Evolutionary conservation across 306 rosid species (phyloP).

Genomic region (Prunus armeniaca): DNA sequence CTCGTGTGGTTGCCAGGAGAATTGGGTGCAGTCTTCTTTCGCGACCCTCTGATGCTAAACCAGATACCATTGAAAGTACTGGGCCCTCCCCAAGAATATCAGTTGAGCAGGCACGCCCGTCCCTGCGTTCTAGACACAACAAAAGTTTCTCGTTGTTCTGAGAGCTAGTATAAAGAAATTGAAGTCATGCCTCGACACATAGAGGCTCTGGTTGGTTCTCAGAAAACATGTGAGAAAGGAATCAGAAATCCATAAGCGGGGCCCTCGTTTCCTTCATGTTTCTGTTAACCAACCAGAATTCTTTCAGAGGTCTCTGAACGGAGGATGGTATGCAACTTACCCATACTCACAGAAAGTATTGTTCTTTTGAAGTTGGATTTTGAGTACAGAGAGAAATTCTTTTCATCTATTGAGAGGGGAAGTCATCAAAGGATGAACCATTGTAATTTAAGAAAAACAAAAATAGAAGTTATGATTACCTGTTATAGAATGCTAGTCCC

Average conservation of each 20-base stretch:
- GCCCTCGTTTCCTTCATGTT: conserved; percentile 47
- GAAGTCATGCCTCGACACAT: conserved; percentile 15
- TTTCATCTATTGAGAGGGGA: background rate
- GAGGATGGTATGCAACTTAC: conserved; percentile 14
- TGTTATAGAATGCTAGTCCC: conserved; percentile 24
- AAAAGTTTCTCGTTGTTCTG: conserved; percentile 62
- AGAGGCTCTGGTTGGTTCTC: conserved; percentile 42
- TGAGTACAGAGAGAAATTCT: conserved; percentile 18
- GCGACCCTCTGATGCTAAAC: conserved; percentile 68
- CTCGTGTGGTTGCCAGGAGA: conserved; percentile 52
- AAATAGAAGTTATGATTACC: background rate
- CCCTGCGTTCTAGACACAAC: conserved; percentile 46
- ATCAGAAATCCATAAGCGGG: conserved; percentile 32
- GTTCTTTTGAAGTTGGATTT: conserved; percentile 16
- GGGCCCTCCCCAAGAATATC: conserved; percentile 61
- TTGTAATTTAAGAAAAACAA: background rate
- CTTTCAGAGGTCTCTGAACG: background rate
- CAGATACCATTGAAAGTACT: conserved; percentile 46
- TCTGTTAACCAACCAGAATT: conserved; percentile 32
- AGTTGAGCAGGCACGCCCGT: conserved; percentile 46
- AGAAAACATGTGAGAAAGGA: conserved; percentile 47
- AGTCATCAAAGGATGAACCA: background rate
- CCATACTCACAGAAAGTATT: background rate
- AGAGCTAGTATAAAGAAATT: conserved; percentile 26
- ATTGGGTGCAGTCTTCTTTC: conserved; percentile 79